A percentile compares a stretch with the other conserved stretches of the same genome.
These are phyloP conservation scores for Coemansia sp. DNA, from an alignment of 371 early-diverging fungal genomes.

Conservation along the genomic window DNA sequence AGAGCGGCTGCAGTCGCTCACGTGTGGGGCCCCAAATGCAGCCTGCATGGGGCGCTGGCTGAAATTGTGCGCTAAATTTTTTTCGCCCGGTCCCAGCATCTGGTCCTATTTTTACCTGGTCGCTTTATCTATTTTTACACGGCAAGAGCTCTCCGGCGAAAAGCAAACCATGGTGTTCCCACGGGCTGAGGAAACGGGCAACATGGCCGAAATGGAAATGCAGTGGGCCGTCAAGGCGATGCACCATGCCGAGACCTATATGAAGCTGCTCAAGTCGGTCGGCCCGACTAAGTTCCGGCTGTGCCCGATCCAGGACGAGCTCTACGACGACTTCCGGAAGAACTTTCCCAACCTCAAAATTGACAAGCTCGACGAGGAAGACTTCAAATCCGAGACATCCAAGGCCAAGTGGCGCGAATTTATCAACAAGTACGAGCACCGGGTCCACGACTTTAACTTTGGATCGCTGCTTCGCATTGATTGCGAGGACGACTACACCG, in stretches of 20 bases:
- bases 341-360: constrained; percentile 74
- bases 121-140: too few relatives aligned
- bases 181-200: constrained; percentile 73
- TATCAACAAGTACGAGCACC: constrained; percentile 79
- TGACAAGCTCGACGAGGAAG: constrained; percentile 63
- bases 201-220: constrained; percentile 83
- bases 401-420: constrained; percentile 90
- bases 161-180: constrained; percentile 62
- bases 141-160: not conserved
- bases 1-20: not conserved
- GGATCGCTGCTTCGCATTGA: constrained; percentile 83
- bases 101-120: not conserved
- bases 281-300: constrained; percentile 72
- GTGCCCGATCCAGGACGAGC: constrained; percentile 83
- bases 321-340: constrained; percentile 70
- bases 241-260: constrained; percentile 92
- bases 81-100: too few relatives aligned
- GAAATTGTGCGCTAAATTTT: too few relatives aligned
- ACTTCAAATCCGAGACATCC: constrained; percentile 75
- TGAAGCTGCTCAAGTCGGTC: constrained; percentile 69
- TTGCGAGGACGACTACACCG: constrained; percentile 72
- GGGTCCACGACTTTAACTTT: constrained; percentile 88
- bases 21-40: not conserved
- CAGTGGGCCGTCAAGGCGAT: constrained; percentile 94
- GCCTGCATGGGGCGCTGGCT: not conserved